Evolutionary conservation across 2,329 filamentous ascomycete genomes (phyloP).

Genomic region (Stemphylium beticola): DNA sequence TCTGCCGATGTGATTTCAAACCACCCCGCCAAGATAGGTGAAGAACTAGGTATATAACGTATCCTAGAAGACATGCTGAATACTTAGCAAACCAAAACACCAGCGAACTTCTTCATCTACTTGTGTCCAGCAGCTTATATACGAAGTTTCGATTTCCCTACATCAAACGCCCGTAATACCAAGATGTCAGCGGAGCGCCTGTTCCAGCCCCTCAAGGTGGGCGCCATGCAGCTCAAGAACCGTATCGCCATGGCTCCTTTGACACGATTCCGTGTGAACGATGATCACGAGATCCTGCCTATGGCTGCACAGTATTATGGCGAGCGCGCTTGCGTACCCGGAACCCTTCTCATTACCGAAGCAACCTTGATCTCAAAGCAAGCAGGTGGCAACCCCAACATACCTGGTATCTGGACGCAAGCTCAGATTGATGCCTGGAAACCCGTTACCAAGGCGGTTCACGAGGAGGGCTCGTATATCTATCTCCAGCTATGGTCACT

Average conservation of each 20-base stretch:
- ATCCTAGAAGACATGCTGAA: not conserved
- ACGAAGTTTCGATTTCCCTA: not conserved
- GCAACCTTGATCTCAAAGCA: constrained; percentile 59
- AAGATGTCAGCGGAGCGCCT: constrained; percentile 39
- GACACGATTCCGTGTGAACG: constrained; percentile 51
- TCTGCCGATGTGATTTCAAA: constrained; percentile 20
- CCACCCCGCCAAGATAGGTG: constrained; percentile 3
- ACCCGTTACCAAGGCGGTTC: constrained; percentile 66
- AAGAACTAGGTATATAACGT: constrained; percentile 9
- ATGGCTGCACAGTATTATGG: constrained; percentile 59
- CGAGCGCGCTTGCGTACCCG: constrained; percentile 59
- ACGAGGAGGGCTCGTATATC: constrained; percentile 66
- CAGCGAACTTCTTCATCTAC: not conserved
- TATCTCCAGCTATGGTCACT: constrained; percentile 68
- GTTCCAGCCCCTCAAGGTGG: constrained; percentile 46
- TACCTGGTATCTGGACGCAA: constrained; percentile 64
- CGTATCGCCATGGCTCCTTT: constrained; percentile 47
- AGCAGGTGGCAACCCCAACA: constrained; percentile 57
- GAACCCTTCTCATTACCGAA: constrained; percentile 66
- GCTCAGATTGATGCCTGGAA: constrained; percentile 63
- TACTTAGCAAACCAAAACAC: not conserved
- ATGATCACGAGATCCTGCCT: constrained; percentile 56
- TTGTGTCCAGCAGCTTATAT: no score
- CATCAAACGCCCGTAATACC: not conserved
- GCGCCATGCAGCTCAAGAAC: constrained; percentile 42